These are phyloP conservation scores for Fraxinus anomala DNA, from an alignment of 257 asterid genomes.

Conservation along the genomic window DNA sequence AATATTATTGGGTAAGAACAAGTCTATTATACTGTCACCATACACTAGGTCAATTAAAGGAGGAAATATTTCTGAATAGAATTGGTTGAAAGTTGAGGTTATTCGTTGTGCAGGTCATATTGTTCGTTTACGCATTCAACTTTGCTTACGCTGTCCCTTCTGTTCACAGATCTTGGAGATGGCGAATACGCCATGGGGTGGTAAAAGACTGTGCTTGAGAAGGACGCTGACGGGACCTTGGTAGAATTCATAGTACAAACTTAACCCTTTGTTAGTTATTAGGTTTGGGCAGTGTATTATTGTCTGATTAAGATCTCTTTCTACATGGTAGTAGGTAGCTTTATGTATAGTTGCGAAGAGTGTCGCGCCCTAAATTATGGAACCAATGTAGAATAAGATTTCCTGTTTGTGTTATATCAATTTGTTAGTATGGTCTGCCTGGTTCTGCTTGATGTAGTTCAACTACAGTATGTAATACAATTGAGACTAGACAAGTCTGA, in stretches of 20 bases:
- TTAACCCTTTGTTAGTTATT: not conserved
- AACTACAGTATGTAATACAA: not conserved
- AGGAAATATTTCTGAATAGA: not conserved
- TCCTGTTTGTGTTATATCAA: too few relatives aligned
- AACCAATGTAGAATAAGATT: constrained; percentile 1
- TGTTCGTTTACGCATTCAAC: not conserved
- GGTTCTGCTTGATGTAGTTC: not conserved
- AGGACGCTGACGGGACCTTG: constrained; percentile 47
- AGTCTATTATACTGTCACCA: not conserved
- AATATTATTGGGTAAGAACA: not conserved
- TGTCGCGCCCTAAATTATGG: not conserved
- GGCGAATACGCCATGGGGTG: constrained; percentile 24
- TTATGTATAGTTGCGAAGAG: not conserved
- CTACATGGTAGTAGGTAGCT: not conserved
- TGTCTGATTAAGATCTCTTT: not conserved
- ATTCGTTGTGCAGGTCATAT: not conserved
- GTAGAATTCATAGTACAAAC: constrained; percentile 26
- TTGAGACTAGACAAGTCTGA: not conserved
- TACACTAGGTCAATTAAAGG: not conserved
- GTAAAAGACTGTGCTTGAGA: constrained; percentile 36
- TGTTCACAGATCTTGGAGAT: constrained; percentile 32
- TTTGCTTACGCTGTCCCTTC: not conserved
- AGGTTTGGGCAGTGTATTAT: not conserved
- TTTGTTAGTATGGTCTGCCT: not conserved
- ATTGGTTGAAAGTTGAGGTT: not conserved